Evolutionary conservation across 1,139 yeast genomes (phyloP).

Genomic region (Candida neerlandica): DNA sequence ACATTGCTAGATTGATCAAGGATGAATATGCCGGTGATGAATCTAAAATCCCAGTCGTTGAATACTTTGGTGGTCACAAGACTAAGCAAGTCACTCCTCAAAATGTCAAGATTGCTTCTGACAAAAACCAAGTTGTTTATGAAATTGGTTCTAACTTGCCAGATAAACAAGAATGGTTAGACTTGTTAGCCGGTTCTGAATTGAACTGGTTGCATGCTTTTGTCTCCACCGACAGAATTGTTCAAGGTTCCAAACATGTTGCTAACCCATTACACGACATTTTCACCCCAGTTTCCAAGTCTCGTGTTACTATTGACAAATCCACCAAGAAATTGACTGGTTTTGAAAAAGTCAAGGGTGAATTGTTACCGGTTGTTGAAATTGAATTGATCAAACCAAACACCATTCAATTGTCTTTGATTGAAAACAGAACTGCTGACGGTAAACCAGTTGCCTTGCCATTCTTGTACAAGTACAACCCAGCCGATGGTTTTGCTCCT

Average conservation of each 20-base stretch:
- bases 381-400: constrained; percentile 51
- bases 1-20: constrained; percentile 65
- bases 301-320: constrained; percentile 65
- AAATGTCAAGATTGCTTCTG: constrained; percentile 41
- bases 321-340: constrained; percentile 64
- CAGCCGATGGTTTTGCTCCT: constrained; percentile 92
- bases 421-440: constrained; percentile 89
- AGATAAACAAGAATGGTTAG: constrained; percentile 67
- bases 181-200: constrained; percentile 74
- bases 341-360: constrained; percentile 74
- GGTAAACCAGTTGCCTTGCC: constrained; percentile 72
- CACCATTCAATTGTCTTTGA: constrained; percentile 68
- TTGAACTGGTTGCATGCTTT: constrained; percentile 93
- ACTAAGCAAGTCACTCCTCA: constrained; percentile 29
- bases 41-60: constrained; percentile 79
- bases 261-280: constrained; percentile 79
- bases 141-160: constrained; percentile 51
- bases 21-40: constrained; percentile 74
- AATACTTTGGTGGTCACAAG: constrained; percentile 77
- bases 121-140: constrained; percentile 29
- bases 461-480: constrained; percentile 76
- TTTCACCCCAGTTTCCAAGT: constrained; percentile 70
- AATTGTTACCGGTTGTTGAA: constrained; percentile 67
- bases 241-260: constrained; percentile 81
- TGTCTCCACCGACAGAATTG: constrained; percentile 74